Percentiles rank a stretch among this genome's conserved stretches.
Conservation (phyloP, 352 stramenopile genomes). For the Pythium diclinum region DNA sequence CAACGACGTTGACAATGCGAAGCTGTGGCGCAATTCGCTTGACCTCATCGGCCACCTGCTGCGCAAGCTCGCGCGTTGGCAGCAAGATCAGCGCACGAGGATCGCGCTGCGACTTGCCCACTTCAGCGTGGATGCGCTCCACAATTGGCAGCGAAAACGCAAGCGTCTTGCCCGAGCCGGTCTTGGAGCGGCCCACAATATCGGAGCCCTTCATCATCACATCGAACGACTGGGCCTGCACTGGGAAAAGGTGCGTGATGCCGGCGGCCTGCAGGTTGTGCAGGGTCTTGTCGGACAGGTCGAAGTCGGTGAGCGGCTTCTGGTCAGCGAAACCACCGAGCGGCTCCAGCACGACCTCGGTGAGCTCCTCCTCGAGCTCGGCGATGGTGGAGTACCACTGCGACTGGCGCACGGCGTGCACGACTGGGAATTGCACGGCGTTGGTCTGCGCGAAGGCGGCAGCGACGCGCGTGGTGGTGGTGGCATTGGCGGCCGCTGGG, state of each 20-base stretch:
- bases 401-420: not conserved
- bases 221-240: slow-evolving; percentile 80
- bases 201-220: slow-evolving; percentile 78
- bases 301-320: slow-evolving; percentile 67
- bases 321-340: slow-evolving; percentile 65
- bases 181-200: slow-evolving; percentile 87
- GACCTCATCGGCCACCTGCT: slow-evolving; percentile 94
- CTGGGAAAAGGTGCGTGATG: slow-evolving; percentile 82
- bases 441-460: not conserved
- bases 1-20: slow-evolving; percentile 89
- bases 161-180: slow-evolving; percentile 96
- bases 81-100: slow-evolving; percentile 94
- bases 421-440: not conserved
- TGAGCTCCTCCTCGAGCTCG: slow-evolving; percentile 30
- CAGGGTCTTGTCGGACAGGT: slow-evolving; percentile 52
- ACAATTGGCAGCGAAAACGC: slow-evolving; percentile 89
- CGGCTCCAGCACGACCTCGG: slow-evolving; percentile 50
- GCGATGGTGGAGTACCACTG: slow-evolving; percentile 19
- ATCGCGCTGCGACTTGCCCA: slow-evolving; percentile 32
- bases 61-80: slow-evolving; percentile 96
- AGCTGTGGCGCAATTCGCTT: slow-evolving; percentile 87
- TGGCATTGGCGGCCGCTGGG: not conserved
- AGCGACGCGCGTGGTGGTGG: not conserved
- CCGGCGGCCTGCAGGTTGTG: slow-evolving; percentile 55
- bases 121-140: slow-evolving; percentile 59